These are phyloP conservation scores for Artemisia argyi DNA, from an alignment of 129 eudicot species.

Conservation along the genomic window DNA sequence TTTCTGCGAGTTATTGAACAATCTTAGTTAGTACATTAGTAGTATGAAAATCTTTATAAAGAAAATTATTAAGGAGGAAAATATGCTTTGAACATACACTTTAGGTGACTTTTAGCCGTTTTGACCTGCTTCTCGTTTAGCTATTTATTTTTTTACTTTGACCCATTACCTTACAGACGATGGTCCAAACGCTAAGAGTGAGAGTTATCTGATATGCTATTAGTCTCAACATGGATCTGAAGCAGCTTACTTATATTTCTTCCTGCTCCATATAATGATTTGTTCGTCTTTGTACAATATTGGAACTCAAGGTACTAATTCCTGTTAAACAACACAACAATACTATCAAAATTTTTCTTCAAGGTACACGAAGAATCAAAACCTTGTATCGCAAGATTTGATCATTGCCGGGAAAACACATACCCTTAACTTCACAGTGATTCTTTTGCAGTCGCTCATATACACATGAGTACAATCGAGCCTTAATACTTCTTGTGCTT, in stretches of 20 bases:
- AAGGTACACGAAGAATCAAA: slow-evolving; percentile 10
- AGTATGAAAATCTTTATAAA: too few species aligned
- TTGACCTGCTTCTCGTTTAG: too few species aligned
- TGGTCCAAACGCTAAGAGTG: too few species aligned
- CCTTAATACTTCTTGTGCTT: slow-evolving; percentile 67
- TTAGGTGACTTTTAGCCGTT: too few species aligned
- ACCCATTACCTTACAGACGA: too few species aligned
- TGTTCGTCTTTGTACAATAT: slow-evolving; percentile 89
- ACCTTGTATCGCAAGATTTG: slow-evolving; percentile 1
- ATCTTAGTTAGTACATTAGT: too few species aligned
- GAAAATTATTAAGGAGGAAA: too few species aligned
- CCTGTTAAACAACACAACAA: slow-evolving; percentile 38
- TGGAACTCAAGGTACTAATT: slow-evolving; percentile 93
- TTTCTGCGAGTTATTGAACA: too few species aligned
- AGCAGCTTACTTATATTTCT: slow-evolving; percentile 23
- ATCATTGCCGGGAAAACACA: too few species aligned
- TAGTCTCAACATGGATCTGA: neutral
- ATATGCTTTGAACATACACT: too few species aligned
- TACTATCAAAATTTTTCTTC: slow-evolving; percentile 12
- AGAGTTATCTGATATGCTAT: neutral
- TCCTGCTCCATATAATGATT: slow-evolving; percentile 83
- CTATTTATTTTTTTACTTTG: too few species aligned
- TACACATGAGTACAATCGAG: slow-evolving; percentile 78
- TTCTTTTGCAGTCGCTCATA: neutral
- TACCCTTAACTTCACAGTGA: too few species aligned